Evolutionary conservation across 768 basidiomycete genomes (phyloP).

Genomic region (Phaeotremella fagi): DNA sequence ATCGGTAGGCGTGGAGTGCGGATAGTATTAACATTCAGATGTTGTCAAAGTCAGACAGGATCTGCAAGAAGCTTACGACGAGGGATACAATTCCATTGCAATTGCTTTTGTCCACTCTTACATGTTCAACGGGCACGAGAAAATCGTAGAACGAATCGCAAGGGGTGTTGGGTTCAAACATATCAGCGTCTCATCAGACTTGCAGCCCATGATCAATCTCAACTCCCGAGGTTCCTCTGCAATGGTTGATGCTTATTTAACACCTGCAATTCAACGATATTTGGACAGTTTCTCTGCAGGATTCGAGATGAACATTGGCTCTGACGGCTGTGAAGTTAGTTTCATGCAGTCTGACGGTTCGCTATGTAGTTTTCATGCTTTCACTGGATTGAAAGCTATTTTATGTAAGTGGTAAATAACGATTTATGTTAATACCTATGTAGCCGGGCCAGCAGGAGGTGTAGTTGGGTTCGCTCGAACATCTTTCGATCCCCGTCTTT

Average conservation of each 20-base stretch:
- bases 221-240: constrained; percentile 85
- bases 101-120: constrained; percentile 18
- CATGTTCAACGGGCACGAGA: constrained; percentile 79
- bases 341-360: constrained; percentile 79
- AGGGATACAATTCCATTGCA: constrained; percentile 60
- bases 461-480: constrained; percentile 90
- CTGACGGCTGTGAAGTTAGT: constrained; percentile 53
- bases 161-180: constrained; percentile 74
- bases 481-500: constrained; percentile 69
- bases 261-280: constrained; percentile 75
- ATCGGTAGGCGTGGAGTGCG: constrained; percentile 50
- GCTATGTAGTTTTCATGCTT: constrained; percentile 33
- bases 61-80: constrained; percentile 66
- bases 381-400: constrained; percentile 14
- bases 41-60: constrained; percentile 56
- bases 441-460: constrained; percentile 69
- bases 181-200: constrained; percentile 68
- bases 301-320: constrained; percentile 65
- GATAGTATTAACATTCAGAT: too few relatives aligned
- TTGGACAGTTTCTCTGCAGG: constrained; percentile 84
- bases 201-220: constrained; percentile 51
- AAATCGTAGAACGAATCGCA: constrained; percentile 64
- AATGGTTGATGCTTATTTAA: constrained; percentile 90
- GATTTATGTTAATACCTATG: too few relatives aligned
- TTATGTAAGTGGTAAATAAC: constrained; percentile 3